Evolutionary conservation across 306 rosid genomes (phyloP).

Genomic region (Vigna nakashimae): DNA sequence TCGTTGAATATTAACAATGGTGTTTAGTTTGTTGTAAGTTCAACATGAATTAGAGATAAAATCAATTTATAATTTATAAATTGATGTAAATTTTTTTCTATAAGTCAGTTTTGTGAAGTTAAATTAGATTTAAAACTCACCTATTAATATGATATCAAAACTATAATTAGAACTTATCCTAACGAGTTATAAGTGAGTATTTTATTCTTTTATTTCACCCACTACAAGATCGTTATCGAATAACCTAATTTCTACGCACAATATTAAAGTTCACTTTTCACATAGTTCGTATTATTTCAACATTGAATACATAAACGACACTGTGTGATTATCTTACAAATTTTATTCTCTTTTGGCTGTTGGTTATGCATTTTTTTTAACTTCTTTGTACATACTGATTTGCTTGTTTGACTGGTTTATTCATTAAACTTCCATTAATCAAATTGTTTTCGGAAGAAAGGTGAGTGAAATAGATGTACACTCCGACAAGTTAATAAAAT

Average conservation of each 20-base stretch:
- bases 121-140: too few relatives aligned
- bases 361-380: neutral
- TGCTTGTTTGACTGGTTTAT: neutral
- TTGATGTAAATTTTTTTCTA: fast-evolving
- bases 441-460: neutral
- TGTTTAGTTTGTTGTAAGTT: neutral
- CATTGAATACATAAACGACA: neutral
- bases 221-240: fast-evolving
- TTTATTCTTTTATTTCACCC: too few relatives aligned
- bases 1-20: slow-evolving; percentile 12
- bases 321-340: neutral
- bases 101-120: too few relatives aligned
- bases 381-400: neutral
- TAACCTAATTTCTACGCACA: too few relatives aligned
- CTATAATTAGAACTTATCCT: too few relatives aligned
- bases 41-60: too few relatives aligned
- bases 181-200: too few relatives aligned
- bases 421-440: neutral
- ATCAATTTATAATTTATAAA: too few relatives aligned
- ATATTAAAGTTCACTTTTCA: too few relatives aligned
- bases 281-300: neutral
- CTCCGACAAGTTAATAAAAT: neutral
- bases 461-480: neutral
- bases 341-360: neutral
- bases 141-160: too few relatives aligned